Conservation (phyloP, 2,329 filamentous ascomycete genomes). For the Herpotrichia juniperi region DNA sequence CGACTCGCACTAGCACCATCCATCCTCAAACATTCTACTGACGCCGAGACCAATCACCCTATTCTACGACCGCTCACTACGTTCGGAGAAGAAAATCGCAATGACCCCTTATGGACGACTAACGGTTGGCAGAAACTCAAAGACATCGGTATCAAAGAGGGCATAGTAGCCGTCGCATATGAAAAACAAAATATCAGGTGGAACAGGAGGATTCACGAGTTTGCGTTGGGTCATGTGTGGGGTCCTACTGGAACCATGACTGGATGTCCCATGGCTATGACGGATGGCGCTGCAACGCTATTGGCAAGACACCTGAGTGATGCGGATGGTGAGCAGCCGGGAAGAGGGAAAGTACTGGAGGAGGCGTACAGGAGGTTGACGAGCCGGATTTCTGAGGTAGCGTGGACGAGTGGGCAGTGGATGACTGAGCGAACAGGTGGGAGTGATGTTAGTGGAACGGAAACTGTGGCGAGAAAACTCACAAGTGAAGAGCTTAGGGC, state of each 20-base stretch:
- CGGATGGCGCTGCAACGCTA: conserved; percentile 60
- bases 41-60: conserved; percentile 70
- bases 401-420: conserved; percentile 79
- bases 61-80: conserved; percentile 65
- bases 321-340: conserved; percentile 31
- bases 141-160: conserved; percentile 63
- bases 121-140: conserved; percentile 71
- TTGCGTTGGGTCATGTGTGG: conserved; percentile 65
- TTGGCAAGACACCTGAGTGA: conserved; percentile 25
- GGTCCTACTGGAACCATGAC: conserved; percentile 64
- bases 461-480: conserved; percentile 61
- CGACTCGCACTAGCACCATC: conserved; percentile 25
- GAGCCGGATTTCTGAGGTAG: conserved; percentile 56
- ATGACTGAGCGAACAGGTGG: conserved; percentile 76
- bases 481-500: conserved; percentile 24
- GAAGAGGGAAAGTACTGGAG: conserved; percentile 53
- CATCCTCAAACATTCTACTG: conserved; percentile 51
- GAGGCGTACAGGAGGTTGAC: conserved; percentile 61
- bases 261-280: conserved; percentile 71
- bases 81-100: conserved; percentile 61
- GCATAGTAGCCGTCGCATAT: conserved; percentile 66
- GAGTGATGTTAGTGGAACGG: conserved; percentile 71
- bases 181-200: conserved; percentile 59
- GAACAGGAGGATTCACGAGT: conserved; percentile 65
- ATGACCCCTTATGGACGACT: conserved; percentile 65